Evolutionary conservation across 495 filamentous ascomycete genomes (phyloP), one percentile per base, ranked within the genome.

Genomic region (Massariosphaeria phaeospora): DNA sequence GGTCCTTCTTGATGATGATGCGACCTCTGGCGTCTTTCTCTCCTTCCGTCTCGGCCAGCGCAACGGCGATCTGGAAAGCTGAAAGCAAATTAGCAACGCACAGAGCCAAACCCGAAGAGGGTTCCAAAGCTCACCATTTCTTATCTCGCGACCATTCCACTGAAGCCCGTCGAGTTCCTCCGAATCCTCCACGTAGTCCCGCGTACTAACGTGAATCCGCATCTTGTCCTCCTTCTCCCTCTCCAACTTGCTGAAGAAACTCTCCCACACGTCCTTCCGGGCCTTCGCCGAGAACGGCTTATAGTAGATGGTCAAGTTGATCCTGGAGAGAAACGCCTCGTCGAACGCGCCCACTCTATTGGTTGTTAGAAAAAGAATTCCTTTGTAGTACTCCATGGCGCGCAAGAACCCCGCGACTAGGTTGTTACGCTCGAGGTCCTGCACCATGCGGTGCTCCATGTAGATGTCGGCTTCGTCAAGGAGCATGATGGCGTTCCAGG

Each of bases 391-490:
- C 36, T 83, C 80, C 0, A 84, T 62, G 0, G 71, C 69, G 1
- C 81, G 69, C 0, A 83, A 66, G 55, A 83, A 83, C 2, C 78
- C 69, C 26, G 71, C 69, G 0, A 80, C 76, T 0, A 80, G 51
- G 12, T 67, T 73, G 36, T 83, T 82, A 1, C 76, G 64, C 6
- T 69, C 18, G 0, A 80, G 35, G 26, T 80, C 73, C 7, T 41
- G 43, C 21, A 61, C 57, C 0, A 34, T 54, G 12, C 79, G 68
- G 47, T 72, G 62, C 10, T 72, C 68, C 1, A 82, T 66, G 47
- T 81, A 83, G 0, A 82, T 70, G 41, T 82, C 79, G 0, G 75
- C 76, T 64, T 84, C 78, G 48, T 83, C 80, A 0, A 83, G 59
- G 0, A 84, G 68, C 3, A 82, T 57, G 0, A 83, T 71, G 1